Base-by-base conservation (phyloP, 192 early-diverging fungal genomes). In the Kappamyces sp. region DNA sequence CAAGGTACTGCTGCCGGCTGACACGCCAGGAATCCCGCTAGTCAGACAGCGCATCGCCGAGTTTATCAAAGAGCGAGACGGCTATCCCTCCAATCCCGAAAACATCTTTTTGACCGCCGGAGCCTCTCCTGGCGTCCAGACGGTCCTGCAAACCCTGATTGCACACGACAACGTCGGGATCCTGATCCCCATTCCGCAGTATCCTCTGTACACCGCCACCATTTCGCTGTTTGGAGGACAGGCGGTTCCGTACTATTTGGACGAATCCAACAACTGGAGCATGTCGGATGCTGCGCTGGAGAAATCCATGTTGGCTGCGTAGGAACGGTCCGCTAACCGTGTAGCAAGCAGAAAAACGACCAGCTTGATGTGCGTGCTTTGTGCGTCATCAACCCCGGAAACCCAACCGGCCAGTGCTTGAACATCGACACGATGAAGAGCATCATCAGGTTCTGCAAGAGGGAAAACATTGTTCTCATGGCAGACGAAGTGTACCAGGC, bases 401-500 rank as follows among this genome's bases (percentile, higher is more conserved):
- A 99, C 81, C 96, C 96, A 15, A 99, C 96, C 2, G 96, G 96
- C 50, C 89, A 91, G 61, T 89, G 85, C 65, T 77, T 98, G 43
- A 67, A 69, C 12, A 76, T 82, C 65, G 75, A 88, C 40, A 90
- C 91, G 65, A 95, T 98, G 77, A 73, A 70, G 6, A 88, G 92
- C 74, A 89, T 98, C 45, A 84, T 98, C 49, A 75, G 79, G 45
- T 93, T 96, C 69, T 94, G 91, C 70, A 75, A 87, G 61, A 65
- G 71, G 46, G 85, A 99, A 66, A 77, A 65, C 29, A 71, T 99
- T 41, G 84, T 96, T 11, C 62, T 99, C 2, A 66, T 99, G 29
- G 96, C 96, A 1, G 96, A 99, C 72, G 96, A 99, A 64, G 96
- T 99, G 31, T 99, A 99, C 72, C 96, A 99, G 75, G 87, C 91